Conservation (phyloP, 257 asterid species). For the Solanum pimpinellifolium region DNA sequence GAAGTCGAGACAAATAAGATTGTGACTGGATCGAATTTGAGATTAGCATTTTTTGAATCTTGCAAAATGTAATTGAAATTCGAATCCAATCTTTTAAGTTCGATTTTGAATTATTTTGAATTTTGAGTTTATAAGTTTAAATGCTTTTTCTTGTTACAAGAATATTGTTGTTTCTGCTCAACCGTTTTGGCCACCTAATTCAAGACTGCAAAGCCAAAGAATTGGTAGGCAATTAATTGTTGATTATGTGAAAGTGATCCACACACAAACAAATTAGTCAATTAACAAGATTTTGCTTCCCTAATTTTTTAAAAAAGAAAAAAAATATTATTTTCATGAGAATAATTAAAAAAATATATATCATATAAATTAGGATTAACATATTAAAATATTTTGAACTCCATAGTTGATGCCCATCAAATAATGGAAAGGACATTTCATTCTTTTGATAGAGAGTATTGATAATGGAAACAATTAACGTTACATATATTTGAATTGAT, state of each 20-base stretch:
- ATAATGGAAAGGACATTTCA: not conserved
- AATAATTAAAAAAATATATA: not conserved
- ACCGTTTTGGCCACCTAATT: constrained; percentile 3
- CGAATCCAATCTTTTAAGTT: not conserved
- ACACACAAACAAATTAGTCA: not conserved
- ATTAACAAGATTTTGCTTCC: not conserved
- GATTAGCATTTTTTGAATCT: not conserved
- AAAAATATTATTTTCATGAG: too few species aligned
- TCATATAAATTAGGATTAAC: not conserved
- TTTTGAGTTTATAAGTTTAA: not conserved
- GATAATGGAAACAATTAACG: too few species aligned
- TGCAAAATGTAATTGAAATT: not conserved
- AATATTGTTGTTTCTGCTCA: not conserved
- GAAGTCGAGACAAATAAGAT: not conserved
- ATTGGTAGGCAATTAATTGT: not conserved
- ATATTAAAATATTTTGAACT: too few species aligned
- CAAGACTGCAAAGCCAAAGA: not conserved
- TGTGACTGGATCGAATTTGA: not conserved
- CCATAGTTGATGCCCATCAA: not conserved
- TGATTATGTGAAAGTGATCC: not conserved
- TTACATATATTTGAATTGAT: rapidly evolving
- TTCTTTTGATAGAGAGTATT: not conserved
- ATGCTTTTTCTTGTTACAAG: rapidly evolving
- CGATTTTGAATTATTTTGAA: not conserved
- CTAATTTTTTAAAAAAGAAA: not conserved